A percentile compares a stretch with the other conserved stretches of the same genome.
phyloP scores from a whole-genome alignment of 2,329 filamentous ascomycete genomes.

The Fusarium haematococcum region DNA sequence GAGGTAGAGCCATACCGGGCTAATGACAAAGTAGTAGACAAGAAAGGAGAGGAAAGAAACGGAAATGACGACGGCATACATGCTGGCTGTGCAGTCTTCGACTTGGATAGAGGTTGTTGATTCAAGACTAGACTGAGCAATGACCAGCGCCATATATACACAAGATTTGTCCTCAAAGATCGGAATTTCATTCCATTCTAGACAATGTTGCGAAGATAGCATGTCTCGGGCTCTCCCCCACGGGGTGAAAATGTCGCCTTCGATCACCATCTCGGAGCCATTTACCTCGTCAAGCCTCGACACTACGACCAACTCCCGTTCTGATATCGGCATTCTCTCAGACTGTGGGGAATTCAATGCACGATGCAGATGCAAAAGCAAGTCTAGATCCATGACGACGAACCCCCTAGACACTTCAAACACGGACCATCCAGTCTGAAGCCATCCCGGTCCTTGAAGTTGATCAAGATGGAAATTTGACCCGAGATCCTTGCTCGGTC shows the following conservation, averaged over 20 bases:
- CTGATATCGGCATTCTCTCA: constrained; percentile 3
- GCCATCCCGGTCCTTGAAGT: neutral
- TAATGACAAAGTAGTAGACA: neutral
- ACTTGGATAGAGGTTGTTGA: neutral
- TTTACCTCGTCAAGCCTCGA: neutral
- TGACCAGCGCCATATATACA: neutral
- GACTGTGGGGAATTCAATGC: neutral
- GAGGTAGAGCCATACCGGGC: constrained; percentile 10
- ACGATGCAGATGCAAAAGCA: neutral
- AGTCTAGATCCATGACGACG: neutral
- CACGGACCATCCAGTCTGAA: neutral
- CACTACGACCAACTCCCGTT: neutral
- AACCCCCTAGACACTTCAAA: neutral
- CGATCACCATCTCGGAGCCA: neutral
- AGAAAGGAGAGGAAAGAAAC: neutral
- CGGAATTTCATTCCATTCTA: constrained; percentile 1
- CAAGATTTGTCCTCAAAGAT: neutral
- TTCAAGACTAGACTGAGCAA: neutral
- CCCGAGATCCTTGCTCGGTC: neutral
- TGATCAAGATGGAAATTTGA: neutral
- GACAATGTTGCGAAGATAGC: neutral
- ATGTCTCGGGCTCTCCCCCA: neutral
- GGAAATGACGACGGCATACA: neutral
- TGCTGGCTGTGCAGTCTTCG: neutral
- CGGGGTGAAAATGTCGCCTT: neutral